These are phyloP conservation scores for Colletotrichum sp. DNA, from an alignment of 2,329 filamentous ascomycete species.

Conservation along the genomic window DNA sequence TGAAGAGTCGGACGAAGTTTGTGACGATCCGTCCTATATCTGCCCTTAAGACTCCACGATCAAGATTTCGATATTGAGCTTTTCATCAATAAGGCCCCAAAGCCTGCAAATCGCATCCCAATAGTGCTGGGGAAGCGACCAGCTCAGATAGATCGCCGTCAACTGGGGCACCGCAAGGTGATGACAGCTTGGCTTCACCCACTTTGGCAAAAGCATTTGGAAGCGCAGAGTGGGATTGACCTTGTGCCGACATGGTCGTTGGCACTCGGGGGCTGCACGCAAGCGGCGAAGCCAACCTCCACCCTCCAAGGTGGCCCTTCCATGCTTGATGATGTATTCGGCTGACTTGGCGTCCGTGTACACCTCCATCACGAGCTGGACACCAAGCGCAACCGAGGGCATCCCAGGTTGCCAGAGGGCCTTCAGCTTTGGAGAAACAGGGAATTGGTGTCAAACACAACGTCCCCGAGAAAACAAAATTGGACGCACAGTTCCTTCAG, in stretches of 20 bases:
- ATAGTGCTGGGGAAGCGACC: background rate
- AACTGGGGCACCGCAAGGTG: background rate
- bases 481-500: background rate
- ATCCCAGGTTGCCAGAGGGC: background rate
- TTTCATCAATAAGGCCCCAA: background rate
- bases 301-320: background rate
- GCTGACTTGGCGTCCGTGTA: slow-evolving; percentile 11
- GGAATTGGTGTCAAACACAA: background rate
- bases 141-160: background rate
- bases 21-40: background rate
- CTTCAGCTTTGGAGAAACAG: background rate
- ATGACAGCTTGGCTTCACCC: slow-evolving; percentile 12
- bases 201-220: background rate
- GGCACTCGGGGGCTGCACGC: background rate
- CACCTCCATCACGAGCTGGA: background rate
- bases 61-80: background rate
- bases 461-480: background rate
- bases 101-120: background rate
- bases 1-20: background rate
- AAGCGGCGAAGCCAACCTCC: slow-evolving; percentile 11
- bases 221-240: background rate
- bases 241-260: slow-evolving; percentile 10
- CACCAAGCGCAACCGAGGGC: background rate
- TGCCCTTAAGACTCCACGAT: background rate
- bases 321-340: slow-evolving; percentile 10